Percentiles rank a stretch among this genome's conserved stretches.
Conservation (phyloP, 1,284 basidiomycete genomes). For the Microbotryum lychnidis-dioicae region DNA sequence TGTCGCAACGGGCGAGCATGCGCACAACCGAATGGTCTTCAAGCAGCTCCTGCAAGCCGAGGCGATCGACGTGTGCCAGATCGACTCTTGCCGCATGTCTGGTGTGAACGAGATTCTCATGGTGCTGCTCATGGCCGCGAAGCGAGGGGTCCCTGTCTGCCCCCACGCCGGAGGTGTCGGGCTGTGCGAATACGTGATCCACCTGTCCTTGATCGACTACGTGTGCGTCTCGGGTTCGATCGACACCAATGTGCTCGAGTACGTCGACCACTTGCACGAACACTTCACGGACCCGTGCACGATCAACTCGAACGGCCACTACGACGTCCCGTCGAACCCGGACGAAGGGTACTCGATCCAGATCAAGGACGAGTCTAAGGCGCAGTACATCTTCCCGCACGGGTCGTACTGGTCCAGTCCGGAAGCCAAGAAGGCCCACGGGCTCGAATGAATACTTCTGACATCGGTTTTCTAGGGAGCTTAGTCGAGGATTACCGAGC, state of each 20-base stretch:
- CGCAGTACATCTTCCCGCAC: constrained; percentile 42
- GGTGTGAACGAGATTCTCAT: constrained; percentile 88
- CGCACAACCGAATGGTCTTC: constrained; percentile 88
- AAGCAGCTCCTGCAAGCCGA: constrained; percentile 90
- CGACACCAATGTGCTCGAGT: constrained; percentile 83
- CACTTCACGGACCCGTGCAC: constrained; percentile 83
- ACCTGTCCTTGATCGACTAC: constrained; percentile 74
- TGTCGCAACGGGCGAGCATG: constrained; percentile 84
- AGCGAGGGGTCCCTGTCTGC: constrained; percentile 81
- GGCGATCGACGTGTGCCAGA: constrained; percentile 91
- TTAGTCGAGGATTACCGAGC: background rate
- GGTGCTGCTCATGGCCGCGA: constrained; percentile 88
- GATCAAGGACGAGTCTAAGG: constrained; percentile 44
- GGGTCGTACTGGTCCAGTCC: constrained; percentile 43
- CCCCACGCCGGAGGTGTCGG: constrained; percentile 95
- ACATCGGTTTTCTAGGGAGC: background rate
- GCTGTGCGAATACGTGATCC: constrained; percentile 85
- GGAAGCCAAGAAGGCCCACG: constrained; percentile 17
- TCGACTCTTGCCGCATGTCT: constrained; percentile 85
- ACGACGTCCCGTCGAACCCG: constrained; percentile 53
- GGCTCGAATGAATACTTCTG: constrained; percentile 4
- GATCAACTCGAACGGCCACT: constrained; percentile 75
- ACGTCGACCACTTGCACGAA: constrained; percentile 82
- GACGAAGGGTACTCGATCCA: constrained; percentile 38
- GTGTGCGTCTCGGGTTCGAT: constrained; percentile 81